Base-by-base conservation (phyloP, 2,329 filamentous ascomycete species). In the Rutstroemia sp. region DNA sequence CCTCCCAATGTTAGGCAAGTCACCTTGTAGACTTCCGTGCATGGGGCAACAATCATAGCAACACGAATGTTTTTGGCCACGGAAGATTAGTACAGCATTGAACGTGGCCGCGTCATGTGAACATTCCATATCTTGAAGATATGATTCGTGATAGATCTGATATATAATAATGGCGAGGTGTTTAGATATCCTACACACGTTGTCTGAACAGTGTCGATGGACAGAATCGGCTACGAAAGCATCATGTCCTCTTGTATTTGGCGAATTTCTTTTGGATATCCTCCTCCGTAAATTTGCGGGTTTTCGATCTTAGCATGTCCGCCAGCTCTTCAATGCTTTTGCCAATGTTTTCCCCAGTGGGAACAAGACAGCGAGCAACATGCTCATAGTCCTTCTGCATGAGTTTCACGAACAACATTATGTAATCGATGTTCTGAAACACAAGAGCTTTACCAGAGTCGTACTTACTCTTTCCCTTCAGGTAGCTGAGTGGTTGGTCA, bases 351-450 rank as follows among this genome's bases (percentile, higher is more conserved):
- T 82, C 76, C 0, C 87, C 87, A 40, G 92, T 85, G 0, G 88
- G 88, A 14, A 92, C 85, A 48, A 92, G 68, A 59, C 87, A 86
- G 54, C 76, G 76, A 1, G 88, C 88, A 9, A 92, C 76, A 53
- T 84, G 75, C 49, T 76, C 73, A 64, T 92, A 92, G 67, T 92
- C 83, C 69, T 89, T 89, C 58, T 76, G 76, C 64, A 92, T 65
- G 17, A 92, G 71, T 45, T 79, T 78, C 36, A 88, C 69, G 0
- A 88, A 89, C 59, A 92, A 81, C 77, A 89, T 86, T 51, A 92
- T 73, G 68, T 89, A 92, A 70, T 92, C 88, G 64, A 92, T 89
- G 65, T 91, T 84, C 69, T 87, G 84, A 67, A 92, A 92, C 5
- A 91, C 85, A 6, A 92, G 77, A 0, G 88, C 88, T 19, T 82